Percentiles rank a stretch among this genome's conserved stretches.
phyloP scores from a whole-genome alignment of 2,329 filamentous ascomycete genomes.

The Penicillium capsulatum region DNA sequence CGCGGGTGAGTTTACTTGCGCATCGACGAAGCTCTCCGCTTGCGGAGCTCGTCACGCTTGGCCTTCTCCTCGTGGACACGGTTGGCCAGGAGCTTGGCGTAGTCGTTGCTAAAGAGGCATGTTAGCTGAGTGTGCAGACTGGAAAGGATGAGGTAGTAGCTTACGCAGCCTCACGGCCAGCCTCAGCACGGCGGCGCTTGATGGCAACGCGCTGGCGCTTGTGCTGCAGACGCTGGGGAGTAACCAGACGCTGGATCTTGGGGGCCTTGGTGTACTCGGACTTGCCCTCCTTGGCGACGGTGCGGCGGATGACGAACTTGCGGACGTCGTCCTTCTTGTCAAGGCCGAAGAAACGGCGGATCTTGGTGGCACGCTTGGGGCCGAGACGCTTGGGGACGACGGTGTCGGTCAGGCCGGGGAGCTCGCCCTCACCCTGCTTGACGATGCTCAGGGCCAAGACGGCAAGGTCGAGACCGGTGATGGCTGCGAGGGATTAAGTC shows the following conservation, averaged over 20 bases:
- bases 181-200: slow-evolving; percentile 96
- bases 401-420: slow-evolving; percentile 94
- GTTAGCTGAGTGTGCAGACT: slow-evolving; percentile 24
- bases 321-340: slow-evolving; percentile 99
- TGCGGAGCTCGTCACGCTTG: slow-evolving; percentile 88
- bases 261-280: slow-evolving; percentile 99
- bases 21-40: slow-evolving; percentile 95
- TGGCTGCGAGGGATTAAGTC: slow-evolving; percentile 55
- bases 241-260: slow-evolving; percentile 99
- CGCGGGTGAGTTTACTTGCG: slow-evolving; percentile 61
- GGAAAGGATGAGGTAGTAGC: slow-evolving; percentile 40
- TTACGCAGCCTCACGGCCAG: slow-evolving; percentile 98
- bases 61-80: slow-evolving; percentile 95
- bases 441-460: slow-evolving; percentile 92
- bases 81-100: slow-evolving; percentile 92
- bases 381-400: slow-evolving; percentile 99
- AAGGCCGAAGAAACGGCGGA: slow-evolving; percentile 98
- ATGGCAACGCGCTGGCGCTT: slow-evolving; percentile 97
- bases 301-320: slow-evolving; percentile 99
- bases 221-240: slow-evolving; percentile 99
- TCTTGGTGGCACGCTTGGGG: slow-evolving; percentile 99
- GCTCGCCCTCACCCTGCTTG: slow-evolving; percentile 94
- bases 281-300: slow-evolving; percentile 95
- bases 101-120: slow-evolving; percentile 69
- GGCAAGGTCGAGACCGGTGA: slow-evolving; percentile 91